Percentiles rank a stretch among this genome's conserved stretches.
These are phyloP conservation scores for Papiliotrema nemorosa DNA, from an alignment of 1,284 basidiomycete genomes.

Conservation along the genomic window DNA sequence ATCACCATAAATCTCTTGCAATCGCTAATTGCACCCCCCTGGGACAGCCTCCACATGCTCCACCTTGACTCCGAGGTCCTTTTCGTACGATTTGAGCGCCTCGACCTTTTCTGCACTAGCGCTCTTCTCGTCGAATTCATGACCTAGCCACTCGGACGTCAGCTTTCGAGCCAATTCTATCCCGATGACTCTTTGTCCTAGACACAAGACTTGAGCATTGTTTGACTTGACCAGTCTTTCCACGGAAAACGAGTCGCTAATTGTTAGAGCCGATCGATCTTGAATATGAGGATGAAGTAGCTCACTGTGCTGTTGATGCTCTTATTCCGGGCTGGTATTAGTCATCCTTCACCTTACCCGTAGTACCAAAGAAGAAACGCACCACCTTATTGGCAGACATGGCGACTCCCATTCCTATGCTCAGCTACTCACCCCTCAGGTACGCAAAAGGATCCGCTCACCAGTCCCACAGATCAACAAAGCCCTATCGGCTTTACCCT, in stretches of 20 bases:
- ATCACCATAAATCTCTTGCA: too few relatives aligned
- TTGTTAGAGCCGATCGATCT: background rate
- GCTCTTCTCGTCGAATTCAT: conserved; percentile 47
- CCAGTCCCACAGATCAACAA: conserved; percentile 53
- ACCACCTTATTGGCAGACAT: conserved; percentile 48
- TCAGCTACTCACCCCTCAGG: background rate
- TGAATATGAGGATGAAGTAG: background rate
- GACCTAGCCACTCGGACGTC: conserved; percentile 50
- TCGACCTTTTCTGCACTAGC: conserved; percentile 50
- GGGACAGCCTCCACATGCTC: background rate
- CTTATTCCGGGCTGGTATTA: conserved; percentile 6
- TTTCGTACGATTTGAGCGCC: conserved; percentile 45
- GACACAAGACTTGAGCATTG: conserved; percentile 52
- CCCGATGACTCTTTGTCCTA: conserved; percentile 52
- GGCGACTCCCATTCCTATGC: conserved; percentile 42
- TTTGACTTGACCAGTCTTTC: conserved; percentile 51
- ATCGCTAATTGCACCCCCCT: background rate
- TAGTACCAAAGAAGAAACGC: background rate
- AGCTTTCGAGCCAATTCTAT: conserved; percentile 49
- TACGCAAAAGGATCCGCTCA: conserved; percentile 7
- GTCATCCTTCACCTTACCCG: background rate
- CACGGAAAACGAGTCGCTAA: conserved; percentile 49
- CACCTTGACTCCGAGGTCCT: background rate
- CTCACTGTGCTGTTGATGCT: conserved; percentile 9
- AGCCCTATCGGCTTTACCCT: conserved; percentile 50